Evolutionary conservation across 257 asterid genomes (phyloP).

Genomic region (Rehmannia glutinosa): DNA sequence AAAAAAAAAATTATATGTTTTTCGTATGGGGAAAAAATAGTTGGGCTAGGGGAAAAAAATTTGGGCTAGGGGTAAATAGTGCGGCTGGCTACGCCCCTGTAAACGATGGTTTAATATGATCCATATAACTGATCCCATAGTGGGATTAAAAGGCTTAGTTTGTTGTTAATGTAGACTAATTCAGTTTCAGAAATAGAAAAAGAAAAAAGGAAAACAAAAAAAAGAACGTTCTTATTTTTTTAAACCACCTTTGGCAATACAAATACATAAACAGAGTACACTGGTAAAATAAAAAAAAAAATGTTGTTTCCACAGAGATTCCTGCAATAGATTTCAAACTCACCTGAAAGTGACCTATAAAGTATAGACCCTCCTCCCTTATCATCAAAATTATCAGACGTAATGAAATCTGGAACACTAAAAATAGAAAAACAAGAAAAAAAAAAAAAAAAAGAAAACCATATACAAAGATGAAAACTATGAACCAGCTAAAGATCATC

Average conservation of each 20-base stretch:
- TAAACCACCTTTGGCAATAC: not conserved
- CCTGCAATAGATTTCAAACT: conserved; percentile 14
- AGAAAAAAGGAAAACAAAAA: not conserved
- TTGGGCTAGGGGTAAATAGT: too few relatives aligned
- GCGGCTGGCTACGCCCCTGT: too few relatives aligned
- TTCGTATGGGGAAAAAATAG: too few relatives aligned
- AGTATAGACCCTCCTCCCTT: not conserved
- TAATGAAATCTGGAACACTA: too few relatives aligned
- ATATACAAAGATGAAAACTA: conserved; percentile 18
- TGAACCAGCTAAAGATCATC: conserved; percentile 27
- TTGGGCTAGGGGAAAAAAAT: too few relatives aligned
- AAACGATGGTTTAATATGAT: too few relatives aligned
- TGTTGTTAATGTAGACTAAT: too few relatives aligned
- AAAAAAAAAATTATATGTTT: too few relatives aligned
- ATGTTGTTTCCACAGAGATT: conserved; percentile 6
- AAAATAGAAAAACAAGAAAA: not conserved
- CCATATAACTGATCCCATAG: too few relatives aligned
- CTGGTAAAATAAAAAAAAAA: not conserved
- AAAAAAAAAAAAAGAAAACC: not conserved
- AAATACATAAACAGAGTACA: conserved; percentile 19
- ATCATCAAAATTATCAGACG: too few relatives aligned
- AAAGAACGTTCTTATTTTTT: not conserved
- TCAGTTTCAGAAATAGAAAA: not conserved
- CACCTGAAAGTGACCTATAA: conserved; percentile 10
- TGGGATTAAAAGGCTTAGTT: too few relatives aligned